phyloP scores from a whole-genome alignment of 495 filamentous ascomycete species.

The Neurospora sp. region DNA sequence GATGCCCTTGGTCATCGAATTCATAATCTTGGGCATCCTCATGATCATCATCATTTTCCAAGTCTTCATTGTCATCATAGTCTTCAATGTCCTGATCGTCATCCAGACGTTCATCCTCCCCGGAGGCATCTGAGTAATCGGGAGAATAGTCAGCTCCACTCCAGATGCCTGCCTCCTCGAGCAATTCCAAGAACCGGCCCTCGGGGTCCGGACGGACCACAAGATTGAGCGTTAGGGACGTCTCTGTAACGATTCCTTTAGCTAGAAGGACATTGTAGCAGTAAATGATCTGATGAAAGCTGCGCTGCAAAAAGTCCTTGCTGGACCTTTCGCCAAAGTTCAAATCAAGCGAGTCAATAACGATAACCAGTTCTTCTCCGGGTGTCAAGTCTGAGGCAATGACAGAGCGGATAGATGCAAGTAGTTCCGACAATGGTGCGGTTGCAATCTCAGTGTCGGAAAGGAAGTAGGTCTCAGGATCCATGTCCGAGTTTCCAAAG shows the following conservation, averaged over 20 bases:
- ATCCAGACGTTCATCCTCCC: conserved; percentile 2
- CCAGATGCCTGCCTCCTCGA: conserved; percentile 8
- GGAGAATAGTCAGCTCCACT: conserved; percentile 1
- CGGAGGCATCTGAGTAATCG: conserved; percentile 3
- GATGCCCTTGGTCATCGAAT: background rate
- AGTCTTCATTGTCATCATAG: conserved; percentile 4
- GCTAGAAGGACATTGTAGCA: conserved; percentile 8
- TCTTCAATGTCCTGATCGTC: background rate
- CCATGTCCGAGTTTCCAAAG: conserved; percentile 56
- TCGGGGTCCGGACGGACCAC: conserved; percentile 17
- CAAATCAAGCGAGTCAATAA: conserved; percentile 57
- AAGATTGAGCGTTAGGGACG: conserved; percentile 18
- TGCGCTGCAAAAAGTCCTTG: conserved; percentile 17
- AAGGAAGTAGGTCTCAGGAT: conserved; percentile 64
- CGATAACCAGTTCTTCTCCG: conserved; percentile 60
- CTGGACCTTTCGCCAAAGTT: conserved; percentile 51
- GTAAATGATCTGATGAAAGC: conserved; percentile 37
- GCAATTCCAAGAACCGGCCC: conserved; percentile 17
- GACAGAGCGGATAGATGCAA: conserved; percentile 54
- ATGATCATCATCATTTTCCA: conserved; percentile 12
- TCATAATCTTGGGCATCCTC: conserved; percentile 14
- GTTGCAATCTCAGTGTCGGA: conserved; percentile 53
- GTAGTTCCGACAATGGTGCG: conserved; percentile 46
- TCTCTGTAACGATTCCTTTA: conserved; percentile 17
- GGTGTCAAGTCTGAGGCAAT: conserved; percentile 56